phyloP scores from a whole-genome alignment of 345 rosid species.

The Syzygium aromaticum region DNA sequence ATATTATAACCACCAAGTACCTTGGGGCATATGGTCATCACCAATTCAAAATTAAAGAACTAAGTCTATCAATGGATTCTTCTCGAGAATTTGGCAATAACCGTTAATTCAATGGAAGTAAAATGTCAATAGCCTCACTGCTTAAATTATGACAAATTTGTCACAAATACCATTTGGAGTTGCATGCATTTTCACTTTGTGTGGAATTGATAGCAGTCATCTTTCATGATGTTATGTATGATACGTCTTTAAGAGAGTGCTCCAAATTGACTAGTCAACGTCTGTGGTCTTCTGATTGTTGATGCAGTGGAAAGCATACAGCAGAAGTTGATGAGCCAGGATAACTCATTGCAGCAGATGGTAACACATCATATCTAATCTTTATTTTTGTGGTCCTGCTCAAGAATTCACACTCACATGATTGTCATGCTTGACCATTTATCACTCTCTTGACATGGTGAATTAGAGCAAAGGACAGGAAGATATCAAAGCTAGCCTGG shows the following conservation, averaged over 20 bases:
- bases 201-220: neutral
- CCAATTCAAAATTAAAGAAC: neutral
- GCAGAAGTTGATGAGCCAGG: slow-evolving; percentile 55
- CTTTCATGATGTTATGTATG: neutral
- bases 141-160: neutral
- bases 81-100: neutral
- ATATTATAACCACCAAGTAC: neutral
- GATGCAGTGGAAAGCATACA: slow-evolving; percentile 65
- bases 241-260: neutral
- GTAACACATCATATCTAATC: slow-evolving; percentile 22
- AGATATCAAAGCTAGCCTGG: slow-evolving; percentile 45
- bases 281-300: neutral
- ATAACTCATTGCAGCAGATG: slow-evolving; percentile 53
- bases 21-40: neutral
- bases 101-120: neutral
- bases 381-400: neutral
- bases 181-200: neutral
- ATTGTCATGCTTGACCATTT: neutral
- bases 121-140: neutral
- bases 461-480: slow-evolving; percentile 65
- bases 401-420: neutral
- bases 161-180: neutral
- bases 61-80: neutral
- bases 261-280: neutral
- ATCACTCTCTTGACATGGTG: slow-evolving; percentile 13